Base-by-base conservation (phyloP, 306 rosid genomes). In the Casuarina equisetifolia region DNA sequence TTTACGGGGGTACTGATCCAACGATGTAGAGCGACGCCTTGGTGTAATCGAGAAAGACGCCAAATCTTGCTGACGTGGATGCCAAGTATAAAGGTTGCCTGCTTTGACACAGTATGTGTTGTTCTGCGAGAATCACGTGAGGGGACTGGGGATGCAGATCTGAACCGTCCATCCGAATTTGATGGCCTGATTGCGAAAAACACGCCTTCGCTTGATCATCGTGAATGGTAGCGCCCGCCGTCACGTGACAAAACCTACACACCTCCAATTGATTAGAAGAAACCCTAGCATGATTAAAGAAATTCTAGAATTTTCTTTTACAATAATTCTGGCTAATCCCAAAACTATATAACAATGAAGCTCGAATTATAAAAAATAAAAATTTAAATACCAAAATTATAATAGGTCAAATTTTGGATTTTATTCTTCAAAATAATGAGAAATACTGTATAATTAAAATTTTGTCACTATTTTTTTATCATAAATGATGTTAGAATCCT, bases 41-140 rank as follows among this genome's bases (percentile, higher is more conserved):
- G 82, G 72, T 6, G 61, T 64, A 74, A 73, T 81, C 86, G 83
- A 81, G 79, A 70, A 81, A 76, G 69, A 57, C 57, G 72, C 82
- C 48, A 77, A 67, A 80, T 85, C 78, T 16, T 57, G 88, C 7
- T 79, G 86, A 80, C 87, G 88, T 84, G 82, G 84, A 70, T 53
- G 3, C 44, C 10, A 48, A 4, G 77, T 39, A 42, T 35, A 53
- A 39, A 52, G 70, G 5, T 25, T 59, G 10, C 84, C 76, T 68
- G 82, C 42, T 54, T 49, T 57, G 43, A 25, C 58, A n/a, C 5
- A 39, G 76, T 62, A 79, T 72, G 70, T 2, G 43, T 61, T 15
- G 19, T 49, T 52, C 40, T n/a, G 38, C 39, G 6, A 16, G 16
- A 50, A 52, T 80, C 86, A 78, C 67, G 80, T 85, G 9, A 8